phyloP scores from a whole-genome alignment of 2,329 filamentous ascomycete genomes.

The Exophiala sideris region DNA sequence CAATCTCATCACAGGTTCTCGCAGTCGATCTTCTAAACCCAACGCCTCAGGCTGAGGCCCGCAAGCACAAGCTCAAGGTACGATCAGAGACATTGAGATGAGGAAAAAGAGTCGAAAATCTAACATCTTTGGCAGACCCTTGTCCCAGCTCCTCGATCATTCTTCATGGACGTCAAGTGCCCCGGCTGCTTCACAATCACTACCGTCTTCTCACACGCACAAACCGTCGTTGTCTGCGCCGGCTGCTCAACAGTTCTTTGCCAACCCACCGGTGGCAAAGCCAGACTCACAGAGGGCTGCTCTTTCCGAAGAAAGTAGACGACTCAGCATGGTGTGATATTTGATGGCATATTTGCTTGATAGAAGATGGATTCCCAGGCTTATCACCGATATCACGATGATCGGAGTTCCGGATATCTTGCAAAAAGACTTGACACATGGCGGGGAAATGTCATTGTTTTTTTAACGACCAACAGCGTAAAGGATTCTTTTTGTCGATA shows the following conservation, averaged over 20 bases:
- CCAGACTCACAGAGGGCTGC: constrained; percentile 98
- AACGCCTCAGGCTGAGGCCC: constrained; percentile 92
- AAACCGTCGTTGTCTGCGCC: constrained; percentile 99
- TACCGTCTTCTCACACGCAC: constrained; percentile 99
- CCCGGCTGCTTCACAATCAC: constrained; percentile 99
- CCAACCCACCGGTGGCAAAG: constrained; percentile 99
- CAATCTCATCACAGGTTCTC: constrained; percentile 72
- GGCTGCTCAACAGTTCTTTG: constrained; percentile 99
- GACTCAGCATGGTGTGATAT: constrained; percentile 31
- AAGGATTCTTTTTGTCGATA: constrained; percentile 7
- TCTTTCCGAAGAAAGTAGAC: constrained; percentile 99
- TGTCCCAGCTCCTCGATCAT: constrained; percentile 93
- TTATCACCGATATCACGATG: constrained; percentile 47
- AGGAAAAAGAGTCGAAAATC: constrained; percentile 11
- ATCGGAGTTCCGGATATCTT: constrained; percentile 83
- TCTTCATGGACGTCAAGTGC: constrained; percentile 99
- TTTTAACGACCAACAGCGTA: constrained; percentile 34
- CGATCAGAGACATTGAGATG: constrained; percentile 30
- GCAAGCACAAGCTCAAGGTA: constrained; percentile 99
- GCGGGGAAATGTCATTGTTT: constrained; percentile 33
- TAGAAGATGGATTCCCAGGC: constrained; percentile 49
- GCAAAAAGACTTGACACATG: constrained; percentile 47
- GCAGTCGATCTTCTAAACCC: constrained; percentile 99
- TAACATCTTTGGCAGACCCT: constrained; percentile 61
- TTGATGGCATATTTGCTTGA: constrained; percentile 37